phyloP scores from a whole-genome alignment of 495 filamentous ascomycete species.

The Penicillium angulare region DNA sequence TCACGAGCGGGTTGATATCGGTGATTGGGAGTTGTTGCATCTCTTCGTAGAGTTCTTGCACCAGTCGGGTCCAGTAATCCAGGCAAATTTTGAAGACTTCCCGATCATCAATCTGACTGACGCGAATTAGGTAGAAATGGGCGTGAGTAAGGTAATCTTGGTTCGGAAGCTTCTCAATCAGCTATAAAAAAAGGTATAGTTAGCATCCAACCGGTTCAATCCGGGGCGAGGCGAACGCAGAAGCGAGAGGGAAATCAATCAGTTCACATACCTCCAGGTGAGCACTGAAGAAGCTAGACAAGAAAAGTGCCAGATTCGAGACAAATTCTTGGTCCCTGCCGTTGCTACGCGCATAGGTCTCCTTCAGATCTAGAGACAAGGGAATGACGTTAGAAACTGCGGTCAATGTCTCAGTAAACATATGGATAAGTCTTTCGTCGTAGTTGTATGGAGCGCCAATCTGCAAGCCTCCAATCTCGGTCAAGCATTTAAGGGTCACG shows the following conservation, averaged over 20 bases:
- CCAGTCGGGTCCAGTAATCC: conserved; percentile 98
- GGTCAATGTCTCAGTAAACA: conserved; percentile 95
- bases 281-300: conserved; percentile 92
- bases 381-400: conserved; percentile 89
- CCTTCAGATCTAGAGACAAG: conserved; percentile 80
- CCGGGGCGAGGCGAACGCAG: not conserved
- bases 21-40: conserved; percentile 93
- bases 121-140: conserved; percentile 96
- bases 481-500: conserved; percentile 92
- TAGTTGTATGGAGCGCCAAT: conserved; percentile 76
- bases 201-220: conserved; percentile 2
- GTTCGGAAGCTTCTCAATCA: conserved; percentile 94
- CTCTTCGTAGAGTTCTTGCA: conserved; percentile 98
- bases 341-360: conserved; percentile 85
- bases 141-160: conserved; percentile 90
- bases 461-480: conserved; percentile 91
- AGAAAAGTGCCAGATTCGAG: conserved; percentile 91
- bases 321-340: conserved; percentile 96
- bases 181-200: conserved; percentile 43
- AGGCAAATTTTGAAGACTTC: conserved; percentile 99
- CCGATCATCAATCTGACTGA: conserved; percentile 96
- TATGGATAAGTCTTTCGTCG: conserved; percentile 88
- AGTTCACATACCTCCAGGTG: conserved; percentile 72
- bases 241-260: not conserved
- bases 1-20: conserved; percentile 84